phyloP scores from a whole-genome alignment of 2,329 filamentous ascomycete genomes.

The Lecanicillium sp. region DNA sequence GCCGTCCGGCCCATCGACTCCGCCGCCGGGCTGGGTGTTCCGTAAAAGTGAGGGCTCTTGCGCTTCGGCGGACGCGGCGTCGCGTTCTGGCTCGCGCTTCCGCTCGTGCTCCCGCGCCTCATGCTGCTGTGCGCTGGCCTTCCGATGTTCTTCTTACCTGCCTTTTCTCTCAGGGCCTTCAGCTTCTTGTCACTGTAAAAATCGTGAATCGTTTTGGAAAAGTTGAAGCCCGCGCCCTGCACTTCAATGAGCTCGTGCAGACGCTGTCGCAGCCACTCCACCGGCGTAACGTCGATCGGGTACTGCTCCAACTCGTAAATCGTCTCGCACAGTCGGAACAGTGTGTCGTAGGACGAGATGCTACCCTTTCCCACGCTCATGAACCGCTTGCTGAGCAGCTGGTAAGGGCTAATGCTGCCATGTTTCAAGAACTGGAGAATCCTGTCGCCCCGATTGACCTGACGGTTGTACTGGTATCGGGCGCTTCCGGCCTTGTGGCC shows the following conservation, averaged over 20 bases:
- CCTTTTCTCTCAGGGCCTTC: conserved; percentile 41
- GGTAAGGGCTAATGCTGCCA: conserved; percentile 50
- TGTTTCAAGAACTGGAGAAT: conserved; percentile 47
- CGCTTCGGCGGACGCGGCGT: conserved; percentile 5
- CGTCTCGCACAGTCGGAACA: conserved; percentile 50
- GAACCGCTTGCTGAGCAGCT: conserved; percentile 48
- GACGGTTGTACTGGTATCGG: conserved; percentile 48
- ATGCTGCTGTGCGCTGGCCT: conserved; percentile 45
- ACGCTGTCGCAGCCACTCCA: conserved; percentile 53
- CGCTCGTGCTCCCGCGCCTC: conserved; percentile 10
- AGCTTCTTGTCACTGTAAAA: conserved; percentile 53
- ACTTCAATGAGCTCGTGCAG: conserved; percentile 42
- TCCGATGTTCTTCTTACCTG: conserved; percentile 53
- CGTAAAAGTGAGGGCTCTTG: background rate
- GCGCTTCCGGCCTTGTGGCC: conserved; percentile 33
- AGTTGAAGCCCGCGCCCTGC: conserved; percentile 43
- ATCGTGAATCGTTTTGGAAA: conserved; percentile 45
- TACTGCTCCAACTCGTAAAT: conserved; percentile 49
- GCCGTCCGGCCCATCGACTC: background rate
- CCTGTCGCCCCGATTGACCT: conserved; percentile 48
- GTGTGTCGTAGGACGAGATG: conserved; percentile 48
- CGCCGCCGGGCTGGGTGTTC: background rate
- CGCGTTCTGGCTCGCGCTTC: conserved; percentile 7
- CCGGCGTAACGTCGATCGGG: conserved; percentile 44
- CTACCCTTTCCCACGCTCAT: conserved; percentile 36